These are phyloP conservation scores for Endocalyx cinctus DNA, from an alignment of 2,329 filamentous ascomycete species.

Conservation along the genomic window DNA sequence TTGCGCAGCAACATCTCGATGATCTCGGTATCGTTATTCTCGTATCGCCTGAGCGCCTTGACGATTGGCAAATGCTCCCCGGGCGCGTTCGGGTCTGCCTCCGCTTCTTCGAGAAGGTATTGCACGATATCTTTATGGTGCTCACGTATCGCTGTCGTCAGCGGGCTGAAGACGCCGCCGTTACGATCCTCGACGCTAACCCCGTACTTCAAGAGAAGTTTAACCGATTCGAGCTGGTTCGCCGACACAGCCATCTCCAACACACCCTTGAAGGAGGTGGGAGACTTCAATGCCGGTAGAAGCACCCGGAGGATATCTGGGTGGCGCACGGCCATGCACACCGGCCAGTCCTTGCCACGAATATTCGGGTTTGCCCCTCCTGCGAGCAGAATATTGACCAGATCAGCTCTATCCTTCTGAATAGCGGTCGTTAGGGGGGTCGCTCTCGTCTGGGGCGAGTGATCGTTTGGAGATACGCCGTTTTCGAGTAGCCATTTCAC, in stretches of 20 bases:
- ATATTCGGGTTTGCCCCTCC: conserved; percentile 54
- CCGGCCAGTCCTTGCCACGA: conserved; percentile 65
- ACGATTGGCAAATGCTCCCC: conserved; percentile 69
- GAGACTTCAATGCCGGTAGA: conserved; percentile 51
- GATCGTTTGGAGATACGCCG: conserved; percentile 57
- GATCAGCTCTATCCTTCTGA: conserved; percentile 51
- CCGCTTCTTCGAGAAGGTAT: conserved; percentile 57
- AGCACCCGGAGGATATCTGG: conserved; percentile 57
- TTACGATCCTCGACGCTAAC: conserved; percentile 68
- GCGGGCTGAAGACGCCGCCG: conserved; percentile 65
- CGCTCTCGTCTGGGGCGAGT: conserved; percentile 47
- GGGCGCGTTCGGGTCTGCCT: conserved; percentile 61
- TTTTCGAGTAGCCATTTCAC: conserved; percentile 57
- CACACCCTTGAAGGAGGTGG: conserved; percentile 60
- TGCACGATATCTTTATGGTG: conserved; percentile 54
- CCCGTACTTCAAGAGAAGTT: conserved; percentile 59
- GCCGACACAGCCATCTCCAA: conserved; percentile 65
- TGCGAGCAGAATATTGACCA: conserved; percentile 36
- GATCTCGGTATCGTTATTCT: conserved; percentile 52
- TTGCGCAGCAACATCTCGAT: conserved; percentile 58
- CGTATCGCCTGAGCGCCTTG: conserved; percentile 59
- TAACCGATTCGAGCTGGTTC: conserved; percentile 62
- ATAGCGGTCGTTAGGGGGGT: conserved; percentile 65
- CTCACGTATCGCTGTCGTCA: conserved; percentile 64
- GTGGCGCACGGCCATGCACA: conserved; percentile 62